Conservation (phyloP, 2,329 filamentous ascomycete genomes). For the Aspergillus clavatus region DNA sequence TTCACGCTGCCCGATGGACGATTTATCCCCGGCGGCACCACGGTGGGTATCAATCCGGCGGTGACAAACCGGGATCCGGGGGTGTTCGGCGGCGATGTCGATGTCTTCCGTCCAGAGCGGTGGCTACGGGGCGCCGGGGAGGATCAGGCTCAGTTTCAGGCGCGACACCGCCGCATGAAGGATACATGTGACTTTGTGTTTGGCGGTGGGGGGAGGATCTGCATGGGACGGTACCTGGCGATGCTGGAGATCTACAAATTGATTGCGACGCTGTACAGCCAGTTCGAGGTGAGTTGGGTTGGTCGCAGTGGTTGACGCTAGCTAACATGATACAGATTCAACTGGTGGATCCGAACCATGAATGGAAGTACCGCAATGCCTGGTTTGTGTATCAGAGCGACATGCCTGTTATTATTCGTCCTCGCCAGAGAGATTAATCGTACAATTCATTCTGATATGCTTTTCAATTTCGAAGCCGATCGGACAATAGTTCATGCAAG, state of each 20-base stretch:
- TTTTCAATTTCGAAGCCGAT: too few species aligned
- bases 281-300: too few species aligned
- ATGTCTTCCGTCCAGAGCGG: constrained; percentile 45
- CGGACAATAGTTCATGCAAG: too few species aligned
- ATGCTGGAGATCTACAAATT: constrained; percentile 58
- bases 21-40: constrained; percentile 33
- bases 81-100: constrained; percentile 45
- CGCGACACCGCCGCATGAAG: constrained; percentile 37
- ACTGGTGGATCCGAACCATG: constrained; percentile 47
- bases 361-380: constrained; percentile 51
- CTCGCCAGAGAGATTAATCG: too few species aligned
- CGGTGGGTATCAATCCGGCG: constrained; percentile 34
- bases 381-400: constrained; percentile 59
- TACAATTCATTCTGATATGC: too few species aligned
- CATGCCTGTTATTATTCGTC: constrained; percentile 43
- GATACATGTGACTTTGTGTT: constrained; percentile 43
- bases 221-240: constrained; percentile 53
- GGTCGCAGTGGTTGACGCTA: too few species aligned
- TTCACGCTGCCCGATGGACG: constrained; percentile 27
- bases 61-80: constrained; percentile 36
- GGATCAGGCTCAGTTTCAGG: constrained; percentile 28
- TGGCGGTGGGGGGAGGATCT: constrained; percentile 52
- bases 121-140: constrained; percentile 42
- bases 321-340: too few species aligned
- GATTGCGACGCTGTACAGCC: constrained; percentile 49